Conservation (phyloP, 78 protist genomes). For the Paulinella micropora region DNA sequence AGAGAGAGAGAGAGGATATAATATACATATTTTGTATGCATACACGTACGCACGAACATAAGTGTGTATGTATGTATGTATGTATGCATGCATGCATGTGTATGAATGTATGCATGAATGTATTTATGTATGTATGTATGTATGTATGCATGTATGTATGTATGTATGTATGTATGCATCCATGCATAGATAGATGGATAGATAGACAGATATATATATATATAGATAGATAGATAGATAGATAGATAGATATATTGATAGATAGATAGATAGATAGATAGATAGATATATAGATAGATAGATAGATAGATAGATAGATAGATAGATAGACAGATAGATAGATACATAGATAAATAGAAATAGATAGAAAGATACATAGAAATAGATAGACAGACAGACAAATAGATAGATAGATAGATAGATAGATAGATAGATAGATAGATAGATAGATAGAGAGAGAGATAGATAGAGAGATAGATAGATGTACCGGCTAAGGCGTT, state of each 20-base stretch:
- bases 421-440: too few species aligned
- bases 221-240: background rate
- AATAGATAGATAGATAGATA: too few species aligned
- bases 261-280: background rate
- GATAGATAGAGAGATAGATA: too few species aligned
- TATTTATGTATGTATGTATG: background rate
- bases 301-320: too few species aligned
- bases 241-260: background rate
- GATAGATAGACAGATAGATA: too few species aligned
- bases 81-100: background rate
- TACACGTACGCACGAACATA: background rate
- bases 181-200: background rate
- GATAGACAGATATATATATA: background rate
- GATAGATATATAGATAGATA: too few species aligned
- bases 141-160: background rate
- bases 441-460: too few species aligned
- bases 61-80: background rate
- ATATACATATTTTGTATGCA: background rate
- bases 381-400: too few species aligned
- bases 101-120: background rate
- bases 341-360: too few species aligned
- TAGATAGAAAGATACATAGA: too few species aligned
- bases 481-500: too few species aligned
- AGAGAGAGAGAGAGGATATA: background rate
- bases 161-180: background rate